phyloP scores from a whole-genome alignment of 345 rosid genomes.

The Camelina sativa region DNA sequence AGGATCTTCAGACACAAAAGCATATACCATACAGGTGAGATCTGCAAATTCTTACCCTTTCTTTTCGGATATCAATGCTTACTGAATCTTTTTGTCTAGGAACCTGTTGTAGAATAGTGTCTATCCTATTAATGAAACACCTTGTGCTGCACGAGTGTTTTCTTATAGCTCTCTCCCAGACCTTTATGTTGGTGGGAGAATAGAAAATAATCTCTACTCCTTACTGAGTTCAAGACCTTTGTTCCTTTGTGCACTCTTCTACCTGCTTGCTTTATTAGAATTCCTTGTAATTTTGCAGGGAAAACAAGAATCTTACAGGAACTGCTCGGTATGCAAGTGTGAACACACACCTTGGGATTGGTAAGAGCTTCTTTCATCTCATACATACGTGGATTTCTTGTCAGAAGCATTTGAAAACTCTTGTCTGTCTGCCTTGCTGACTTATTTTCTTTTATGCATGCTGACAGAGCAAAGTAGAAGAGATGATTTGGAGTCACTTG shows the following conservation, averaged over 20 bases:
- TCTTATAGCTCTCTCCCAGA: neutral
- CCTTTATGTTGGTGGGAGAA: neutral
- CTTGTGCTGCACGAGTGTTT: neutral
- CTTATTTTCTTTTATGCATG: conserved; percentile 12
- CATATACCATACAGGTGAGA: conserved; percentile 48
- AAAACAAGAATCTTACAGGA: conserved; percentile 97
- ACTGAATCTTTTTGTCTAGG: neutral
- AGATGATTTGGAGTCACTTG: conserved; percentile 99
- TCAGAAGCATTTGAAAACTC: conserved; percentile 22
- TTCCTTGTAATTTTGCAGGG: conserved; percentile 57
- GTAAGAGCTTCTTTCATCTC: conserved; percentile 46
- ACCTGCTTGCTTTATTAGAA: conserved; percentile 7
- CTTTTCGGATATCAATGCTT: neutral
- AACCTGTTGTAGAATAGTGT: neutral
- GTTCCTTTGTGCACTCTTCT: conserved; percentile 10
- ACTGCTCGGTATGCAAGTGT: conserved; percentile 98
- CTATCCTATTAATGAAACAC: neutral
- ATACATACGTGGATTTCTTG: neutral
- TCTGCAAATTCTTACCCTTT: conserved; percentile 7
- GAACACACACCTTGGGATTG: conserved; percentile 97
- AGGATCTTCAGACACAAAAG: conserved; percentile 48
- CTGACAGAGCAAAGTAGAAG: conserved; percentile 96
- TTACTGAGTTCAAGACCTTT: conserved; percentile 10
- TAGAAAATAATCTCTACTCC: neutral
- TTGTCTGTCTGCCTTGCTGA: conserved; percentile 20